phyloP scores from a whole-genome alignment of 78 protist species.

The Cyanophora paradoxa region DNA sequence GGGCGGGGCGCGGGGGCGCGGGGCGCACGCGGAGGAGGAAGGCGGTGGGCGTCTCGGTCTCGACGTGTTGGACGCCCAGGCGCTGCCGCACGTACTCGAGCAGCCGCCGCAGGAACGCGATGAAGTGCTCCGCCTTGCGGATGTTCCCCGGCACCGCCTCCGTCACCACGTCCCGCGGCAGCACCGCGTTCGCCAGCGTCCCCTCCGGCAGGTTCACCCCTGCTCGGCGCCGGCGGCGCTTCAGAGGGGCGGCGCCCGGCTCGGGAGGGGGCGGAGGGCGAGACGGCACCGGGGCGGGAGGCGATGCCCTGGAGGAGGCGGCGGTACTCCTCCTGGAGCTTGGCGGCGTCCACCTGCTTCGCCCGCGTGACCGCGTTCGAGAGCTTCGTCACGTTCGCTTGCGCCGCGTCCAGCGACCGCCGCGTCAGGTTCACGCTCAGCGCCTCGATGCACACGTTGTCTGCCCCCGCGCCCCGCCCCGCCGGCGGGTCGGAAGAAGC shows the following conservation, averaged over 20 bases:
- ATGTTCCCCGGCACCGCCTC: slow-evolving; percentile 94
- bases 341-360: not conserved
- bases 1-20: no score
- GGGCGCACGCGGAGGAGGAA: slow-evolving; percentile 61
- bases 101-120: slow-evolving; percentile 50
- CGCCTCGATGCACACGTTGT: slow-evolving; percentile 91
- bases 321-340: slow-evolving; percentile 1
- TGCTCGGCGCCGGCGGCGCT: no score
- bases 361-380: not conserved
- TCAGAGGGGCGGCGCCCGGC: no score
- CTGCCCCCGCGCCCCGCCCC: no score
- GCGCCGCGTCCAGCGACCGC: not conserved
- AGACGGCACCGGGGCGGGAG: no score
- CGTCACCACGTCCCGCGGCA: slow-evolving; percentile 62
- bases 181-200: slow-evolving; percentile 42
- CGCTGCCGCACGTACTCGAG: slow-evolving; percentile 54
- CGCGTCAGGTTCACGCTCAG: slow-evolving; percentile 57
- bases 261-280: no score
- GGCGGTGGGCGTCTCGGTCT: slow-evolving; percentile 56
- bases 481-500: no score
- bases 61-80: not conserved
- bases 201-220: no score
- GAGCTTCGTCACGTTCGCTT: no score
- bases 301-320: slow-evolving; percentile 4
- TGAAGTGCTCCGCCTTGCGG: slow-evolving; percentile 68